These are phyloP conservation scores for Sporisorium exsertum DNA, from an alignment of 1,284 basidiomycete genomes.

Conservation along the genomic window DNA sequence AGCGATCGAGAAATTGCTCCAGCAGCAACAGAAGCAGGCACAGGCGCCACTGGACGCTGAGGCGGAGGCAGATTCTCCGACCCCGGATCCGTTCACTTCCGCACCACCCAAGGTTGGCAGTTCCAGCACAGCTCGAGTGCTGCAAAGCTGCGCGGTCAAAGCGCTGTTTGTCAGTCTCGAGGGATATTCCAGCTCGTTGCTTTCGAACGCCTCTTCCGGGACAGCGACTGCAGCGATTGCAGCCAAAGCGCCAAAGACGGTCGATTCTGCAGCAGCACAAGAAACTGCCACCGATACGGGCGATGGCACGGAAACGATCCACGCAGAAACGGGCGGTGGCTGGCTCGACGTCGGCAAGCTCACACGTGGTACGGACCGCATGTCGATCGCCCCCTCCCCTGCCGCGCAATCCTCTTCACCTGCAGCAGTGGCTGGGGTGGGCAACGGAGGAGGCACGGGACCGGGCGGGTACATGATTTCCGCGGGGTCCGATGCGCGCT, in stretches of 20 bases:
- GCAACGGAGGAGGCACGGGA: conserved; percentile 16
- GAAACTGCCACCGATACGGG: background rate
- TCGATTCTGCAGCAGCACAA: background rate
- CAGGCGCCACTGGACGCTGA: background rate
- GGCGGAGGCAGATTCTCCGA: background rate
- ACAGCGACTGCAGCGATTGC: background rate
- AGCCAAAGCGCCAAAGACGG: background rate
- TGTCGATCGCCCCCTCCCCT: conserved; percentile 2
- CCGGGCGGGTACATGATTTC: conserved; percentile 79
- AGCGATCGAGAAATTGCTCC: conserved; percentile 57
- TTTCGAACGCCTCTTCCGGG: conserved; percentile 10
- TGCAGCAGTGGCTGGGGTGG: background rate
- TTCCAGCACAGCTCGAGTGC: background rate
- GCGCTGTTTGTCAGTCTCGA: conserved; percentile 55
- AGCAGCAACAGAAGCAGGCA: conserved; percentile 16
- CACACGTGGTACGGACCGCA: conserved; percentile 12
- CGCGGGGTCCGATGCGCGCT: conserved; percentile 82
- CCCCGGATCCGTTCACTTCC: conserved; percentile 13
- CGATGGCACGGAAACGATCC: conserved; percentile 24
- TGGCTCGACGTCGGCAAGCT: conserved; percentile 63
- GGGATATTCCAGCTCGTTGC: conserved; percentile 50
- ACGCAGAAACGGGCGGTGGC: conserved; percentile 34
- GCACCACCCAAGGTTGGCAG: background rate
- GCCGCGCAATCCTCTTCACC: background rate
- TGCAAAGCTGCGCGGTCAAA: conserved; percentile 36